Evolutionary conservation across 176 grass and related monocot genomes (phyloP).

Genomic region (Alopecurus myosuroides): DNA sequence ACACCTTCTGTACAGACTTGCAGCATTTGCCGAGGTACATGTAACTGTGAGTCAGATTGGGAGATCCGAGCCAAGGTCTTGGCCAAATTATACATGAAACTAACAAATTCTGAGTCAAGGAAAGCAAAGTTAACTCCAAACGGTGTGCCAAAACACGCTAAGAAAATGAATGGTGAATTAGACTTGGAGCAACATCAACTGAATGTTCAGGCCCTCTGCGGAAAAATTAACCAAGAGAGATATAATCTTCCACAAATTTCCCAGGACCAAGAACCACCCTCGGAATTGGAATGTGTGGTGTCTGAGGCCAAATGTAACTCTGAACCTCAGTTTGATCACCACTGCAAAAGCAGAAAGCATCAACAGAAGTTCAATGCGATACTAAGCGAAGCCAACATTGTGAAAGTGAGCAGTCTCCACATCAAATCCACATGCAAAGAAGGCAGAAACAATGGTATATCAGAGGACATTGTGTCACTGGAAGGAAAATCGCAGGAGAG

Average conservation of each 20-base stretch:
- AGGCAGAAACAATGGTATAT: too few relatives aligned
- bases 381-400: too few relatives aligned
- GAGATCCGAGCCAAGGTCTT: not conserved
- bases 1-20: not conserved
- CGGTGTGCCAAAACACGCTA: not conserved
- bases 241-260: too few relatives aligned
- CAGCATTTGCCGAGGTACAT: conserved; percentile 8
- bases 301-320: conserved; percentile 16
- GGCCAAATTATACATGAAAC: too few relatives aligned
- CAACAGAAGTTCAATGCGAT: too few relatives aligned
- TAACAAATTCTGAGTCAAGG: not conserved
- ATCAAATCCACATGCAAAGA: too few relatives aligned
- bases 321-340: conserved; percentile 15
- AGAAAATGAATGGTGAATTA: not conserved
- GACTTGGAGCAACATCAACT: not conserved
- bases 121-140: not conserved
- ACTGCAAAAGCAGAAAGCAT: too few relatives aligned
- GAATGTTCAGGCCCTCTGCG: too few relatives aligned
- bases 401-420: too few relatives aligned
- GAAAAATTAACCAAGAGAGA: not conserved
- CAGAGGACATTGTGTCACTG: too few relatives aligned
- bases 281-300: not conserved
- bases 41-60: not conserved
- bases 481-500: too few relatives aligned
- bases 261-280: too few relatives aligned